phyloP scores from a whole-genome alignment of 208 protist genomes.

The Wallacemonas sp. region DNA sequence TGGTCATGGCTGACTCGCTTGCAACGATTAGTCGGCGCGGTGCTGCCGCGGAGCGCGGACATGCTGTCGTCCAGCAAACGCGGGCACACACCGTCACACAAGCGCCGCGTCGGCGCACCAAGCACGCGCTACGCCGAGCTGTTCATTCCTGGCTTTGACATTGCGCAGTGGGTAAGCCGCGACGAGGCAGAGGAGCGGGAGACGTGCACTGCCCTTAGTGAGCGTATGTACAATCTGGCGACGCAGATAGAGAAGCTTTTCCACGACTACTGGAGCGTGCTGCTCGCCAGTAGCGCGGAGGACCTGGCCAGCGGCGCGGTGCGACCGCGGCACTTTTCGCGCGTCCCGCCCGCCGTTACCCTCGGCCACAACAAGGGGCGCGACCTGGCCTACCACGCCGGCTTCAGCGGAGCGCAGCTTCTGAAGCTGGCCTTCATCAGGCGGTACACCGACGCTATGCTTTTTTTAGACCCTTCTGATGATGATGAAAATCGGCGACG shows the following conservation, averaged over 20 bases:
- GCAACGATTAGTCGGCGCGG: not conserved
- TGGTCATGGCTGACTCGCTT: not conserved
- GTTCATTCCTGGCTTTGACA: conserved; percentile 35
- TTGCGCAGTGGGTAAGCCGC: conserved; percentile 41
- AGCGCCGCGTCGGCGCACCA: not conserved
- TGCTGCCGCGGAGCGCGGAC: not conserved
- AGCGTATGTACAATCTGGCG: conserved; percentile 42
- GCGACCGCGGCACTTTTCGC: conserved; percentile 26
- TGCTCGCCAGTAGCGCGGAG: conserved; percentile 54
- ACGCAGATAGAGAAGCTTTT: conserved; percentile 48
- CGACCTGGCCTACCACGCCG: not conserved
- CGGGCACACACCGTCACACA: not conserved
- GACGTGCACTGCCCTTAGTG: conserved; percentile 34
- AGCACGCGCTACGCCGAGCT: conserved; percentile 48
- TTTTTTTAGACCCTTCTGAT: conserved; percentile 16
- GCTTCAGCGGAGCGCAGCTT: conserved; percentile 14
- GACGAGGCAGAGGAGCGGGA: conserved; percentile 57
- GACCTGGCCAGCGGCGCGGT: conserved; percentile 20
- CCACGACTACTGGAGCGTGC: conserved; percentile 39
- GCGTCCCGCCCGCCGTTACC: conserved; percentile 21
- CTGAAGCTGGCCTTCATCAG: conserved; percentile 21
- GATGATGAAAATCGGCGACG: conserved; percentile 11
- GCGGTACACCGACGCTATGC: conserved; percentile 9
- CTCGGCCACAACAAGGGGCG: not conserved
- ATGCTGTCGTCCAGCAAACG: not conserved